Evolutionary conservation across 768 basidiomycete genomes (phyloP), one percentile per base, ranked within the genome.

Genomic region (Naganishia friedmannii): DNA sequence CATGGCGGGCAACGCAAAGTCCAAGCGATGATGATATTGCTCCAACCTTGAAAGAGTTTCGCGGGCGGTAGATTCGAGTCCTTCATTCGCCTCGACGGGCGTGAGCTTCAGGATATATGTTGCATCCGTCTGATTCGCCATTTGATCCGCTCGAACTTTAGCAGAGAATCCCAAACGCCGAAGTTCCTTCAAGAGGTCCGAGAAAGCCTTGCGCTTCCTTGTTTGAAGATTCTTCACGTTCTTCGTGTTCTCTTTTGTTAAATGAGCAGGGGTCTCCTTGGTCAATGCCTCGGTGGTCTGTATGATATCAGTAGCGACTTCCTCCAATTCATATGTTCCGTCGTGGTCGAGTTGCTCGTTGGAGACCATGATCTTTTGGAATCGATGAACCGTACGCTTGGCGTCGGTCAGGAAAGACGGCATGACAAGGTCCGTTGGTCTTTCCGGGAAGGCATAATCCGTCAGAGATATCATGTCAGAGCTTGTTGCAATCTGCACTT

Each of bases 171-270:
- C 96, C 23, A 86, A 83, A 1, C 86, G 85, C 78, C 91, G 91
- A 66, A 96, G 83, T 76, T 93, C 92, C 80, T 93, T 95, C 72
- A 96, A 83, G 23, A 96, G 83, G 77, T 98, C 93, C 31, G 89
- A 88, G 86, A 89, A 92, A 0, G 93, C 93, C 77, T 91, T 91
- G 72, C 90, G 84, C 83, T 98, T 99, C 57, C 91, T 86, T 3
- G 86, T 86, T 48, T 90, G 83, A 12, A 97, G 81, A 26, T 88
- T 86, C 78, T 93, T 94, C 66, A 83, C 76, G 39, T 77, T 72
- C 74, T 83, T 83, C 82, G 84, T 73, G 85, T 86, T 81, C 34
- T 81, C 82, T 82, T 86, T 70, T 84, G 86, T 74, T 7, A 79
- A 73, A 83, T 86, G 67, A 79, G 80, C 13, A 82, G 79, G 42